Base-by-base conservation (phyloP, 2,329 filamentous ascomycete genomes). In the Fusarium musae region DNA sequence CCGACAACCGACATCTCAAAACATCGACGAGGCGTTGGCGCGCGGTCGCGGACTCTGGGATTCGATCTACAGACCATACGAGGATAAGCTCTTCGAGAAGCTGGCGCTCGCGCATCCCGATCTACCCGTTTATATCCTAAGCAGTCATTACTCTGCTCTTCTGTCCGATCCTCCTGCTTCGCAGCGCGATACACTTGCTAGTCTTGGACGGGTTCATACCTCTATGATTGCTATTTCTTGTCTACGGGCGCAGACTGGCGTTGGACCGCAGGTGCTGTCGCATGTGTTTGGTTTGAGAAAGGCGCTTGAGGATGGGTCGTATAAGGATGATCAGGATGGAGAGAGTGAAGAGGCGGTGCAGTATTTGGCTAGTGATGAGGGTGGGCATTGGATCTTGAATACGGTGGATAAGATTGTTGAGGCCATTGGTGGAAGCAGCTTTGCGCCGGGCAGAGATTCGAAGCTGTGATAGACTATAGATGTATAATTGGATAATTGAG, bases 231-330 rank as follows among this genome's bases (percentile, higher is more conserved):
- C 92, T 0, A 87, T 97, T 36, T 87, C 93, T 9, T 95, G 93
- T 77, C 80, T 97, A 80, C 84, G 94, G 7, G 88, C 93, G 49
- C 94, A 96, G 85, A 93, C 92, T 15, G 94, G 94, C 1, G 94
- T 96, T 0, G 94, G 91, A 0, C 94, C 93, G 2, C 94, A 96
- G 85, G 93, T 97, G 17, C 83, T 93, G 23, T 94, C 91, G 74
- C 94, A 97, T 82, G 87, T 96, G 0, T 96, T 95, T 83, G 94
- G 94, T 0, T 79, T 97, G 82, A 83, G 92, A 66, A 96, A 96
- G 84, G 93, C 90, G 2, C 86, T 92, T 58, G 90, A 93, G 72
- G 91, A 94, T 80, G 93, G 91, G 2, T 85, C 84, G 26, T 87
- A 87, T 82, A 76, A 75, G 73, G 74, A 70, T 15, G 82, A 82